Evolutionary conservation across 225 moss, liverwort and hornwort species (phyloP).

Genomic region (Antitrichia curtipendula): DNA sequence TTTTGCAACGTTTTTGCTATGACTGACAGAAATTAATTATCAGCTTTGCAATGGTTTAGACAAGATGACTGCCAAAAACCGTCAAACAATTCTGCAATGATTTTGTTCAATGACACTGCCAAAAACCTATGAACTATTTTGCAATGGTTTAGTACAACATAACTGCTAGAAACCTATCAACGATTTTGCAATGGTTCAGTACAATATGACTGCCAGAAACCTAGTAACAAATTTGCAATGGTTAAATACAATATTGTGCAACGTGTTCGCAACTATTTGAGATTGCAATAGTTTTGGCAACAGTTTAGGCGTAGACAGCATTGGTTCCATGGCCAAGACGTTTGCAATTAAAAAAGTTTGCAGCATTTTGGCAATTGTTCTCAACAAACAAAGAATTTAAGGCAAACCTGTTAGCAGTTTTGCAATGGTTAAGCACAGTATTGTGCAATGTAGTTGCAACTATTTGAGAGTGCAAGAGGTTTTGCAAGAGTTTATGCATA

Average conservation of each 20-base stretch:
- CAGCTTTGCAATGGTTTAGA: background rate
- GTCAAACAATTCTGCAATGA: background rate
- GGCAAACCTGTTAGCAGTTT: background rate
- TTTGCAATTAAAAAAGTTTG: background rate
- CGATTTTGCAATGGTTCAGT: background rate
- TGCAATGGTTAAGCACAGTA: too few relatives aligned
- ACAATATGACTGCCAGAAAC: background rate
- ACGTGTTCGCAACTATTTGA: background rate
- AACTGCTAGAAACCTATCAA: background rate
- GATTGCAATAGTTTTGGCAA: too few relatives aligned
- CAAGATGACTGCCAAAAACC: too few relatives aligned
- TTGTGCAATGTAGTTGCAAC: background rate
- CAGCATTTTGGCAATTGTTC: background rate
- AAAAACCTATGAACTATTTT: background rate
- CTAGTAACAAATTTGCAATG: background rate
- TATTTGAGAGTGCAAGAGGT: background rate
- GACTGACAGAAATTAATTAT: too few relatives aligned
- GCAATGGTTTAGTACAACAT: background rate
- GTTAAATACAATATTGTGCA: background rate
- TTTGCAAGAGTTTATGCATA: background rate
- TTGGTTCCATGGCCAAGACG: too few relatives aligned
- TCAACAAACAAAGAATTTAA: background rate
- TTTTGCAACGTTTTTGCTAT: too few relatives aligned
- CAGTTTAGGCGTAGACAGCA: background rate
- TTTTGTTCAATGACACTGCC: background rate